Evolutionary conservation across 1,284 basidiomycete species (phyloP), one percentile per base, ranked within the genome.

Genomic region (Cutaneotrichosporon mucoides): DNA sequence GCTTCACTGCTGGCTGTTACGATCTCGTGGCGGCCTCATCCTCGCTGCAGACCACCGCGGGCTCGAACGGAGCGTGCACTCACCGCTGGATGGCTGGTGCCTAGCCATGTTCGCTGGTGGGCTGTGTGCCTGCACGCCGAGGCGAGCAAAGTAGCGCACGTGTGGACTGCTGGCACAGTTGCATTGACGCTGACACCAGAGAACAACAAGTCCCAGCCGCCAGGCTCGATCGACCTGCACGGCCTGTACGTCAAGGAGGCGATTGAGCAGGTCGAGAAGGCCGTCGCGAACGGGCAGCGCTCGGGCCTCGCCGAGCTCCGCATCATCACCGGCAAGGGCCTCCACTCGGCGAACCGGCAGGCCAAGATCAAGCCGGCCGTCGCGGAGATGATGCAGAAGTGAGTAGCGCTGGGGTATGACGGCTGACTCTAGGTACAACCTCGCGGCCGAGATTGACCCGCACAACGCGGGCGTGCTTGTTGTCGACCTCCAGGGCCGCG

Each of bases 281-380:
- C 88, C 9, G 84, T 95, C 34, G 77, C 84, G 65, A 79, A 85
- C 47, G 90, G 87, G 4, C 88, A 87, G 65, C 74, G 74, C 24
- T 79, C 84, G 46, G 88, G 89, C 1, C 83, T 88, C 58, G 69
- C 80, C 5, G 84, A 91, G 71, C 74, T 98, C n/a, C 83, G 85
- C 57, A 79, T 97, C 63, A 95, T 98, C 65, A 92, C 96, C 53
- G 93, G 89, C 47, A 90, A 92, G 77, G 94, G 94, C 11, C 80
- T 94, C 16, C 95, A 99, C 76, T 94, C 91, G 34, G 79, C 83
- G 51, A 84, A 85, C 35, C 87, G 88, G 56, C 82, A 86, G 11
- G 88, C 90, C 1, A 96, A 96, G 79, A 85, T 98, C 73, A 94
- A 90, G 73, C 95, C 95, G 16, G 94, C 93, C 4, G 88, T 99